These are phyloP conservation scores for Bremia lactucae DNA, from an alignment of 352 stramenopile genomes.

Conservation along the genomic window DNA sequence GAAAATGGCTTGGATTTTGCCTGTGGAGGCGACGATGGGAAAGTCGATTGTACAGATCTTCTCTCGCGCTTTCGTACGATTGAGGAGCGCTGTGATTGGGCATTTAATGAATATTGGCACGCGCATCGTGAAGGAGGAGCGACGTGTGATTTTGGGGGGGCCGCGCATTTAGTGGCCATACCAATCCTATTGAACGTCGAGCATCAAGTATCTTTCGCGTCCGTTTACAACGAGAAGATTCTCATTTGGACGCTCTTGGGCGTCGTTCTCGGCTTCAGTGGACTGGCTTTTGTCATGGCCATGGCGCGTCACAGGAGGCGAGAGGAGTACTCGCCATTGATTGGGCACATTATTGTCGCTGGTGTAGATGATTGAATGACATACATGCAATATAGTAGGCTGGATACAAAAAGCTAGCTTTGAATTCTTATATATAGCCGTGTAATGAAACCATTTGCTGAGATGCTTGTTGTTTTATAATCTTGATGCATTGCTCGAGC, in stretches of 20 bases:
- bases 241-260: slow-evolving; percentile 15
- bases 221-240: slow-evolving; percentile 10
- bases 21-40: slow-evolving; percentile 33
- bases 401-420: neutral
- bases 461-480: too few species aligned
- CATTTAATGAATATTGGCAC: slow-evolving; percentile 73
- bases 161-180: slow-evolving; percentile 40
- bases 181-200: slow-evolving; percentile 10
- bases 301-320: slow-evolving; percentile 15
- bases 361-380: too few species aligned
- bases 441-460: too few species aligned
- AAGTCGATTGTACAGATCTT: slow-evolving; percentile 44
- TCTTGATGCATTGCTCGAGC: too few species aligned
- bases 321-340: slow-evolving; percentile 18
- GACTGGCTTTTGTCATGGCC: slow-evolving; percentile 7
- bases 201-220: slow-evolving; percentile 9
- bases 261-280: slow-evolving; percentile 3
- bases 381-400: neutral
- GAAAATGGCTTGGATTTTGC: slow-evolving; percentile 45
- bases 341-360: slow-evolving; percentile 17
- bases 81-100: slow-evolving; percentile 53
- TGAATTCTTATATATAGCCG: too few species aligned
- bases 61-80: slow-evolving; percentile 35
- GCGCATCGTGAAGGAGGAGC: slow-evolving; percentile 41
- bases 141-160: slow-evolving; percentile 65